These are phyloP conservation scores for Exophiala aquamarina DNA, from an alignment of 2,329 filamentous ascomycete species.

Conservation along the genomic window DNA sequence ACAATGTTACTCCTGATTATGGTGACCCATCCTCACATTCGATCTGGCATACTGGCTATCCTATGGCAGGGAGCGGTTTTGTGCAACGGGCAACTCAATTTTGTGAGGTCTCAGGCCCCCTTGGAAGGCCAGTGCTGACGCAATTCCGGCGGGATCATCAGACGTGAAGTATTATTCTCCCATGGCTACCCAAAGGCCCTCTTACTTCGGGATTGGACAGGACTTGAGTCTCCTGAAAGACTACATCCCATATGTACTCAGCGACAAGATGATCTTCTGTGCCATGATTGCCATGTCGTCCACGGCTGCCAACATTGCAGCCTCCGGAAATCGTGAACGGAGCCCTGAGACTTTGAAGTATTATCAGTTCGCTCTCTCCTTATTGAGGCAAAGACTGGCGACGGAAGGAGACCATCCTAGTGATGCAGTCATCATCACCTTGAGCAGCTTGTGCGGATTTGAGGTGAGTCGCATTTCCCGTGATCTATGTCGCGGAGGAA, in stretches of 20 bases:
- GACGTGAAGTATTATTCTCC: conserved; percentile 16
- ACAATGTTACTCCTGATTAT: neutral
- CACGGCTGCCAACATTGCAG: conserved; percentile 11
- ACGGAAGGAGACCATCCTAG: conserved; percentile 9
- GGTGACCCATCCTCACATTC: neutral
- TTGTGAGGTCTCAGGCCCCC: conserved; percentile 1
- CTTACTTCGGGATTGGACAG: conserved; percentile 12
- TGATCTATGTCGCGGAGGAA: neutral
- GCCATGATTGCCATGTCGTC: conserved; percentile 13
- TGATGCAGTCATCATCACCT: conserved; percentile 13
- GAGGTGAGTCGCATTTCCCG: conserved; percentile 7
- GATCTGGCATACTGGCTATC: conserved; percentile 1
- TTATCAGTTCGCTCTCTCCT: conserved; percentile 13
- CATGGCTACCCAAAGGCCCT: conserved; percentile 10
- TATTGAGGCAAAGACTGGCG: conserved; percentile 12
- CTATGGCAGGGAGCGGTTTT: conserved; percentile 4
- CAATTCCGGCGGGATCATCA: neutral
- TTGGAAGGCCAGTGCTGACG: neutral
- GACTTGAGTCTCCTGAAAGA: conserved; percentile 10
- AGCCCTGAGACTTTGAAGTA: conserved; percentile 10
- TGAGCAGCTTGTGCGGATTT: conserved; percentile 14
- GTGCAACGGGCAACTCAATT: conserved; percentile 10
- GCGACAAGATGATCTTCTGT: conserved; percentile 14
- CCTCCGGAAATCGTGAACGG: conserved; percentile 11
- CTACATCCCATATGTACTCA: conserved; percentile 19